phyloP scores from a whole-genome alignment of 2,329 filamentous ascomycete species.

The Pyrenochaeta sp. region DNA sequence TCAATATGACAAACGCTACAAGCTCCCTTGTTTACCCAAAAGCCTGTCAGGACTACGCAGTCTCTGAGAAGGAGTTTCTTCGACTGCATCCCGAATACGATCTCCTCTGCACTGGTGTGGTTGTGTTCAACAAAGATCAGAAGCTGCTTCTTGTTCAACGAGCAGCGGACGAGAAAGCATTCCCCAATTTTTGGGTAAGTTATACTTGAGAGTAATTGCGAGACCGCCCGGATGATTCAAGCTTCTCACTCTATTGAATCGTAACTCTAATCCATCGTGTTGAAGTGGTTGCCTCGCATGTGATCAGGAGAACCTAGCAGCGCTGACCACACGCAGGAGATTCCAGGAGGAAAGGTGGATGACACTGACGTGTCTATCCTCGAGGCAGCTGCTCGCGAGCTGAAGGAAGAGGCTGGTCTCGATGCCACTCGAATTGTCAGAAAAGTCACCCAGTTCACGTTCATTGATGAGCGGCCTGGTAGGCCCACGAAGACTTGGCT shows the following conservation, averaged over 20 bases:
- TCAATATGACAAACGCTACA: slow-evolving; percentile 8
- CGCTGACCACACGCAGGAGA: slow-evolving; percentile 50
- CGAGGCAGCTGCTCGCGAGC: slow-evolving; percentile 58
- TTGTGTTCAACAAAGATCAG: slow-evolving; percentile 41
- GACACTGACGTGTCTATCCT: slow-evolving; percentile 56
- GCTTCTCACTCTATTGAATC: background rate
- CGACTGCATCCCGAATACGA: slow-evolving; percentile 33
- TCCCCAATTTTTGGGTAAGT: slow-evolving; percentile 44
- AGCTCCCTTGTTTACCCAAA: slow-evolving; percentile 27
- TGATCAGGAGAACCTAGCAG: background rate
- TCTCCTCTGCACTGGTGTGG: slow-evolving; percentile 37
- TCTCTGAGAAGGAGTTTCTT: slow-evolving; percentile 38
- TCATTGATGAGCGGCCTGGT: slow-evolving; percentile 23
- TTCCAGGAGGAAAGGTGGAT: slow-evolving; percentile 60
- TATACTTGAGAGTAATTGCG: background rate
- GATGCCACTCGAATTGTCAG: slow-evolving; percentile 53
- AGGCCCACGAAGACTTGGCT: slow-evolving; percentile 34
- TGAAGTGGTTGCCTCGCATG: background rate
- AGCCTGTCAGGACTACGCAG: slow-evolving; percentile 36
- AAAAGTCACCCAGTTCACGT: slow-evolving; percentile 49
- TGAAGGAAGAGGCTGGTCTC: slow-evolving; percentile 62
- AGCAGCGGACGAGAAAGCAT: slow-evolving; percentile 43
- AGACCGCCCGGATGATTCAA: background rate
- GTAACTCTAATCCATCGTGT: background rate
- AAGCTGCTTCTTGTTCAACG: slow-evolving; percentile 47